Evolutionary conservation across 768 basidiomycete species (phyloP).

Genomic region (Hysterangium stoloniferum): DNA sequence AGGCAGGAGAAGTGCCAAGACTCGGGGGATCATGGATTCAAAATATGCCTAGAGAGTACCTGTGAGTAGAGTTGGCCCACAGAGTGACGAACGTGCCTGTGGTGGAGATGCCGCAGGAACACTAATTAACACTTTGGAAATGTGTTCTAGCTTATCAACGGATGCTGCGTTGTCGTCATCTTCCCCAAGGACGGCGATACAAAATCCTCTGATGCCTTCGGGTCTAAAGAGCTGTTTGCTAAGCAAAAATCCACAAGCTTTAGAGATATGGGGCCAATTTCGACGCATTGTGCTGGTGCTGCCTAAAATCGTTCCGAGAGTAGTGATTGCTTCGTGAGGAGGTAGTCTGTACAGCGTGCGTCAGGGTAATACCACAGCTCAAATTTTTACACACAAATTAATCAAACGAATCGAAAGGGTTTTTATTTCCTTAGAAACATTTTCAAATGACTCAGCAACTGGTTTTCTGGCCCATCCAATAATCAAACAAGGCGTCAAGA

Average conservation of each 20-base stretch:
- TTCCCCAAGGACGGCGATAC: constrained; percentile 61
- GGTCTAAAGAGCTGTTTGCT: constrained; percentile 64
- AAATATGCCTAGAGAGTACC: constrained; percentile 51
- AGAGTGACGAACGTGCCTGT: constrained; percentile 38
- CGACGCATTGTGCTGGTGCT: constrained; percentile 27
- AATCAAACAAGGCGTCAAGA: constrained; percentile 52
- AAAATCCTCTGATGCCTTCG: constrained; percentile 63
- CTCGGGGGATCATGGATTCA: constrained; percentile 40
- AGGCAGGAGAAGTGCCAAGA: constrained; percentile 41
- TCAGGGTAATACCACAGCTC: not conserved
- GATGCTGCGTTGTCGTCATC: constrained; percentile 43
- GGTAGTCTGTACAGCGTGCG: constrained; percentile 41
- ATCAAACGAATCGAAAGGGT: constrained; percentile 50
- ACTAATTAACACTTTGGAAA: constrained; percentile 55
- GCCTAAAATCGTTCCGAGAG: constrained; percentile 56
- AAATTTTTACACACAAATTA: constrained; percentile 43
- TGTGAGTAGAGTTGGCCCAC: constrained; percentile 42
- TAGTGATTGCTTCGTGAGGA: constrained; percentile 55
- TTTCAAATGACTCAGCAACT: constrained; percentile 23
- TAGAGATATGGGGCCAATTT: constrained; percentile 40
- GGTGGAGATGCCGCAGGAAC: constrained; percentile 48
- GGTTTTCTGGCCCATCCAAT: constrained; percentile 66
- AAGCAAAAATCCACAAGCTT: constrained; percentile 53
- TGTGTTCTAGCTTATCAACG: constrained; percentile 65
- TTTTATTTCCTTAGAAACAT: constrained; percentile 41